These are phyloP conservation scores for Gossypium longicalyx DNA, from an alignment of 345 rosid genomes.

Conservation along the genomic window DNA sequence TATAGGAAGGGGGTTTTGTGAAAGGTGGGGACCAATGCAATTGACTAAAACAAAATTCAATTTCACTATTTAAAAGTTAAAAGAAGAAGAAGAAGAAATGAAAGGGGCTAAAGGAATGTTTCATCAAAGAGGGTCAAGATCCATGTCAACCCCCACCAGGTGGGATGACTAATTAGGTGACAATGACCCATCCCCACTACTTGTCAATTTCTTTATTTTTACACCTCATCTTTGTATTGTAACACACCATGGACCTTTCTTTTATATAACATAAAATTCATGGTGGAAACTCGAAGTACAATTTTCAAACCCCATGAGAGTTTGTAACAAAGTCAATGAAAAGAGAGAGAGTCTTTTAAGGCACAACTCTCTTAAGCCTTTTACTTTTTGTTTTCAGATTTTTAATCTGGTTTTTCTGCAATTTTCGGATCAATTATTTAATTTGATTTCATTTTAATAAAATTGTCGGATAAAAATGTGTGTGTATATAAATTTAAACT, in stretches of 20 bases:
- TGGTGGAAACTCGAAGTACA: conserved; percentile 8
- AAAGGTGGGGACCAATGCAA: neutral
- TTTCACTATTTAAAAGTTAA: neutral
- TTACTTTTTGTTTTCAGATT: neutral
- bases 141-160: conserved; percentile 21
- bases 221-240: conserved; percentile 11
- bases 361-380: conserved; percentile 1
- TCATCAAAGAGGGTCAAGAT: conserved; percentile 20
- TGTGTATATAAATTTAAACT: neutral
- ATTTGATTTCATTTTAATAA: too few relatives aligned
- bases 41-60: neutral
- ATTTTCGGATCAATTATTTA: too few relatives aligned
- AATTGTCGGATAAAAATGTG: neutral
- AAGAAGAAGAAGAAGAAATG: neutral
- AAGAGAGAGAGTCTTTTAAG: conserved; percentile 21
- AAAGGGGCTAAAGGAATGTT: conserved; percentile 17
- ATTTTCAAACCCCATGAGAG: conserved; percentile 4
- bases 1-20: neutral
- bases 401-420: too few relatives aligned
- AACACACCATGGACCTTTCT: neutral
- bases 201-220: conserved; percentile 8
- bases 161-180: conserved; percentile 10
- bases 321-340: conserved; percentile 19
- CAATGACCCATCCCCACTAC: conserved; percentile 19
- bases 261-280: neutral